These are phyloP conservation scores for Picocystis sp. DNA, from an alignment of 163 green algal species.

Conservation along the genomic window DNA sequence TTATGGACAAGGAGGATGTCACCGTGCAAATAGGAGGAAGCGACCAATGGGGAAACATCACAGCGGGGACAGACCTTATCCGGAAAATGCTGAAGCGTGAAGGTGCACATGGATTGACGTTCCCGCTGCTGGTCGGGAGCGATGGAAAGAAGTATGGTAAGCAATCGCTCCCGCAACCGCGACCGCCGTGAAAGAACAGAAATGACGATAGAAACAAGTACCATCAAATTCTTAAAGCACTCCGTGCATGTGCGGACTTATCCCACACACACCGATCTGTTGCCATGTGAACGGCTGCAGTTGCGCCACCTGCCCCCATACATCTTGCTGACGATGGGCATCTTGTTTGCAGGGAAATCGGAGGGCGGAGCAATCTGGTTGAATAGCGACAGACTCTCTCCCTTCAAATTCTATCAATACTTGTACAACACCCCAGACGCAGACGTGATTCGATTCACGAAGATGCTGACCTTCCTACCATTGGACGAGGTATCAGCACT, in stretches of 20 bases:
- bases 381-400: conserved; percentile 65
- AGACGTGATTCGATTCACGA: conserved; percentile 63
- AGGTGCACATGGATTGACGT: conserved; percentile 1
- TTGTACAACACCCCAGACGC: conserved; percentile 57
- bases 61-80: conserved; percentile 61
- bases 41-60: conserved; percentile 99
- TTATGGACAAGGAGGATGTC: conserved; percentile 63
- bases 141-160: conserved; percentile 5
- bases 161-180: too few relatives aligned
- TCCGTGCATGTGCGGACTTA: too few relatives aligned
- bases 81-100: conserved; percentile 25
- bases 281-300: too few relatives aligned
- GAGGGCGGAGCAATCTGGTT: conserved; percentile 81
- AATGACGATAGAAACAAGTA: too few relatives aligned
- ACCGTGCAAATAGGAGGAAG: conserved; percentile 73
- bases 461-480: conserved; percentile 89
- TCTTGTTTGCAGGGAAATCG: conserved; percentile 53
- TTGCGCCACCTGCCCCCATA: too few relatives aligned
- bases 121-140: not conserved
- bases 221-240: too few relatives aligned
- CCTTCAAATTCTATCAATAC: conserved; percentile 94
- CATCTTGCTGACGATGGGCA: too few relatives aligned
- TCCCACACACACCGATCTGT: too few relatives aligned
- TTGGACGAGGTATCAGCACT: conserved; percentile 51
- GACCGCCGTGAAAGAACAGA: too few relatives aligned